Evolutionary conservation across 306 rosid genomes (phyloP), one percentile per base, ranked within the genome.

Genomic region (Hippophae tibetana): DNA sequence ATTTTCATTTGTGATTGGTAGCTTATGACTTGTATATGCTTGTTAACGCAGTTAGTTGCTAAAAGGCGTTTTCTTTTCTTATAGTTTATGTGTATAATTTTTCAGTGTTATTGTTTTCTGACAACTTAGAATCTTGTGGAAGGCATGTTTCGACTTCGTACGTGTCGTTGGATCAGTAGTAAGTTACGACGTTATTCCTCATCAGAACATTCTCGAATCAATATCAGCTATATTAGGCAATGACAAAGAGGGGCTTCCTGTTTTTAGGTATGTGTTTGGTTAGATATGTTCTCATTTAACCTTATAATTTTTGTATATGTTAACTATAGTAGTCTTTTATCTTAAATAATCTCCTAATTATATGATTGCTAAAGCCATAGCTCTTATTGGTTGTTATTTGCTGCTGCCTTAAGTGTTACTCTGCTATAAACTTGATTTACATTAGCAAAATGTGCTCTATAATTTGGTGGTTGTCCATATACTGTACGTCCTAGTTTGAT

Each of bases 61-160:
- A 9, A 40, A 18, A 50, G 62, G 6, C 38, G 8, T 9, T 13
- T 56, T 56, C 44, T 12, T 18, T 48, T 50, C 40, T 53, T 3
- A 10, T 60, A 31, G 46, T 73, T 50, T 13, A 43, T 57, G 41
- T 43, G 31, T 68, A 62, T 57, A 38, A 63, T 23, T 27, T 9
- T 49, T 18, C 49, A 27, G 46, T 10, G 60, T 54, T n/a, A 59
- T 41, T 64, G 57, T 66, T 61, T 41, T 58, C 72, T 81, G 71
- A 82, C 59, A 27, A 46, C 62, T 77, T 38, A n/a, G 57, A 67
- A 62, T 57, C 71, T 75, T 78, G 44, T 83, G 71, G 64, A 77
- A 92, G 98, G 96, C 95, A 53, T 83, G 89, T 75, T 92, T 92
- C 77, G 96, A 85, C 75, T 81, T 87, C 59, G 88, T 78, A 13